Conservation (phyloP, 2,329 filamentous ascomycete genomes). For the Aureobasidium sp. region DNA sequence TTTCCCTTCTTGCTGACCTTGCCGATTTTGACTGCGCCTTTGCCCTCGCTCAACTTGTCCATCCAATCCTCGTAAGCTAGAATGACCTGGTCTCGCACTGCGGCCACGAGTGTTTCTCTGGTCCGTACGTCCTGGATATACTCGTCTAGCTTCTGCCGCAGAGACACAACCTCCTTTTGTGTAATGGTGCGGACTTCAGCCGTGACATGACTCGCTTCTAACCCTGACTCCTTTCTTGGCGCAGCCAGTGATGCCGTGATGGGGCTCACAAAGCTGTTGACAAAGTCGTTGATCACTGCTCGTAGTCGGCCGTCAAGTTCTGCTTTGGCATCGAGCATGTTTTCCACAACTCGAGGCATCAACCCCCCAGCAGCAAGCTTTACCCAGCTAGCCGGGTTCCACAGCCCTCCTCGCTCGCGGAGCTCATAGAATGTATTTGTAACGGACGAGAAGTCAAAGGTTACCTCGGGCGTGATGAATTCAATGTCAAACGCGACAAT, state of each 20-base stretch:
- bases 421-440: constrained; percentile 62
- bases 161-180: constrained; percentile 50
- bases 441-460: constrained; percentile 59
- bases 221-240: constrained; percentile 12
- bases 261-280: constrained; percentile 48
- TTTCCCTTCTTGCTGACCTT: constrained; percentile 48
- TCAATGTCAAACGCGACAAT: constrained; percentile 94
- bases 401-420: constrained; percentile 56
- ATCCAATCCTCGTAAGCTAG: constrained; percentile 60
- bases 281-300: constrained; percentile 60
- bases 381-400: constrained; percentile 58
- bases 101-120: constrained; percentile 58
- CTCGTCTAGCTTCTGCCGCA: constrained; percentile 52
- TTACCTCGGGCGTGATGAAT: constrained; percentile 58
- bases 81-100: constrained; percentile 57
- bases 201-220: constrained; percentile 23
- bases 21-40: constrained; percentile 23
- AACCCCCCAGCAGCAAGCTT: constrained; percentile 47
- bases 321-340: constrained; percentile 65
- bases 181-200: constrained; percentile 47
- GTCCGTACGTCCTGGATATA: constrained; percentile 61
- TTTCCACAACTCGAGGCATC: constrained; percentile 60
- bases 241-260: constrained; percentile 47
- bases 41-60: constrained; percentile 42
- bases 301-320: constrained; percentile 58